phyloP scores from a whole-genome alignment of 2,329 filamentous ascomycete genomes.

The Hypocrella siamensis region DNA sequence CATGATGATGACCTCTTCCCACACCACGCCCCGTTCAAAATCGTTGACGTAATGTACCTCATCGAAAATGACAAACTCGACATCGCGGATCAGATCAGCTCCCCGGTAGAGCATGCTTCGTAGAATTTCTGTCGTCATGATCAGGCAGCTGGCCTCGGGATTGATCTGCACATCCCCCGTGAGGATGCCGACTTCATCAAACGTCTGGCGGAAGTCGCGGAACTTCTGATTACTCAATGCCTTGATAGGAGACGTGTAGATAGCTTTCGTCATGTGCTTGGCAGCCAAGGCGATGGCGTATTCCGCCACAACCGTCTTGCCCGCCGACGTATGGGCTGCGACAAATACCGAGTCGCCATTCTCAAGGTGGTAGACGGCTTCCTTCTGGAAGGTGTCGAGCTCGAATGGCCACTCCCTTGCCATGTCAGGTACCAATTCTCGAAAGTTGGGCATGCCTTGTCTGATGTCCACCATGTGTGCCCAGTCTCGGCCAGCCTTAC shows the following conservation, averaged over 20 bases:
- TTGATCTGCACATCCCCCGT: slow-evolving; percentile 98
- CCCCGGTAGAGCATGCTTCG: slow-evolving; percentile 96
- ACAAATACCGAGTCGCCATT: slow-evolving; percentile 96
- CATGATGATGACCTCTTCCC: slow-evolving; percentile 99
- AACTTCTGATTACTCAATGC: slow-evolving; percentile 98
- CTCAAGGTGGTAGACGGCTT: slow-evolving; percentile 94
- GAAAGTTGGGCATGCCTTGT: slow-evolving; percentile 84
- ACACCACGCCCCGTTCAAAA: slow-evolving; percentile 86
- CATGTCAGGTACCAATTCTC: slow-evolving; percentile 89
- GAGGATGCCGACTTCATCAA: slow-evolving; percentile 91
- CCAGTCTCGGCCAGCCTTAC: slow-evolving; percentile 74
- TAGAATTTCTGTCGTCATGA: slow-evolving; percentile 98
- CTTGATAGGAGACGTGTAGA: slow-evolving; percentile 98
- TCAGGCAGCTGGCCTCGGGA: slow-evolving; percentile 90
- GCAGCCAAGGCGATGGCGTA: slow-evolving; percentile 92
- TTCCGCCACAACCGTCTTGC: slow-evolving; percentile 95
- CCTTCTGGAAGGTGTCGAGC: slow-evolving; percentile 94
- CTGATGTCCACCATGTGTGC: slow-evolving; percentile 97
- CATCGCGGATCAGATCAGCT: slow-evolving; percentile 87
- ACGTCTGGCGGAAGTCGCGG: slow-evolving; percentile 76
- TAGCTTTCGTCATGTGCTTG: slow-evolving; percentile 99
- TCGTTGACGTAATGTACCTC: slow-evolving; percentile 99
- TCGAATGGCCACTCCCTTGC: slow-evolving; percentile 94
- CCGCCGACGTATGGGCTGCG: slow-evolving; percentile 90
- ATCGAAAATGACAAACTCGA: slow-evolving; percentile 97